These are phyloP conservation scores for Colletotrichum sp. DNA, from an alignment of 2,329 filamentous ascomycete genomes.

Conservation along the genomic window DNA sequence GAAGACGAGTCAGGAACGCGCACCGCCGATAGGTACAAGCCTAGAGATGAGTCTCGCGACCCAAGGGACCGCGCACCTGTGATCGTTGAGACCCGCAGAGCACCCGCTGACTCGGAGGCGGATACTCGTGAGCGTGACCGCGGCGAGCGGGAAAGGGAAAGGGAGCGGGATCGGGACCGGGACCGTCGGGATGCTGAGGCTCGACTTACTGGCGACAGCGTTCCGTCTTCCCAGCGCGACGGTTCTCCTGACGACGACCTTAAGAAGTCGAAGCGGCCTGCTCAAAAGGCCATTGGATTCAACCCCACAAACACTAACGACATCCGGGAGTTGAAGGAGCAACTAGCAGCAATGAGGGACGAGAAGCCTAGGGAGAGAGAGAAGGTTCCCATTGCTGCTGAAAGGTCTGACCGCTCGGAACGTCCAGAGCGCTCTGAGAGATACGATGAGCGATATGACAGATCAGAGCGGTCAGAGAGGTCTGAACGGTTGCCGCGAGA, in stretches of 20 bases:
- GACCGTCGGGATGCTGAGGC: slow-evolving; percentile 43
- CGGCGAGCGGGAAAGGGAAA: slow-evolving; percentile 20
- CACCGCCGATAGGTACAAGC: slow-evolving; percentile 30
- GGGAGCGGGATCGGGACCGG: slow-evolving; percentile 27
- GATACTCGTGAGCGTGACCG: slow-evolving; percentile 22
- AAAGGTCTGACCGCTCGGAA: slow-evolving; percentile 8
- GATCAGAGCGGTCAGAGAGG: background rate
- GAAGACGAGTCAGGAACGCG: slow-evolving; percentile 24
- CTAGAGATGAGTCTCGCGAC: slow-evolving; percentile 28
- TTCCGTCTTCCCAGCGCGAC: slow-evolving; percentile 37
- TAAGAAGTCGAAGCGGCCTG: slow-evolving; percentile 41
- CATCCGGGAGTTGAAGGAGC: slow-evolving; percentile 54
- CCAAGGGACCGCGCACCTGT: slow-evolving; percentile 19
- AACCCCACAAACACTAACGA: slow-evolving; percentile 58
- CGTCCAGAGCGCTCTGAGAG: background rate
- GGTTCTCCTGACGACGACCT: slow-evolving; percentile 46
- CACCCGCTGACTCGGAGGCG: slow-evolving; percentile 21
- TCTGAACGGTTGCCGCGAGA: background rate
- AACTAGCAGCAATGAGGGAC: slow-evolving; percentile 48
- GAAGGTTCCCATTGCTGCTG: slow-evolving; percentile 6
- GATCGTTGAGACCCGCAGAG: slow-evolving; percentile 22
- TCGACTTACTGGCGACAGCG: slow-evolving; percentile 38
- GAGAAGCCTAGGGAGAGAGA: slow-evolving; percentile 5
- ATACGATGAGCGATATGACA: background rate
- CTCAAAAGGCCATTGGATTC: slow-evolving; percentile 46